phyloP scores from a whole-genome alignment of 305 asterid genomes.

The Ilex paraguariensis region DNA sequence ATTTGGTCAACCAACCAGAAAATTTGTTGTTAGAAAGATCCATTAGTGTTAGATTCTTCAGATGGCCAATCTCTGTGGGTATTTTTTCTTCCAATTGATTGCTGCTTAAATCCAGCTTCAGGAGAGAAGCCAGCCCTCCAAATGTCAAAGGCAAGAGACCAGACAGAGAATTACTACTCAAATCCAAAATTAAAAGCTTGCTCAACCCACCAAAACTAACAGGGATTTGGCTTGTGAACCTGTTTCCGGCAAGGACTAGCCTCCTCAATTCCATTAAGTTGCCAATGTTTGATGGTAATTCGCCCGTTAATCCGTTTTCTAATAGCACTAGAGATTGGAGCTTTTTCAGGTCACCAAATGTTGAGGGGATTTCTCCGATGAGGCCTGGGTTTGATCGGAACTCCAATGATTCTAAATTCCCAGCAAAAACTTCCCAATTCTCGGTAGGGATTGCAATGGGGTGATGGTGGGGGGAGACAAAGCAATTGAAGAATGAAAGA shows the following conservation, averaged over 20 bases:
- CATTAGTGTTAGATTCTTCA: constrained; percentile 57
- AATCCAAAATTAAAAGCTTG: constrained; percentile 62
- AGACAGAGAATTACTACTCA: constrained; percentile 57
- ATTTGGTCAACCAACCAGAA: constrained; percentile 47
- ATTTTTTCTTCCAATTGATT: constrained; percentile 48
- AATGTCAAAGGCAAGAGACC: constrained; percentile 48
- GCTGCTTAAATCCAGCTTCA: constrained; percentile 71
- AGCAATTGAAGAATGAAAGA: constrained; percentile 73
- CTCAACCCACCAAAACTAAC: constrained; percentile 38
- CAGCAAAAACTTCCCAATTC: constrained; percentile 48
- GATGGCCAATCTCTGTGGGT: constrained; percentile 37
- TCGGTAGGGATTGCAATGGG: constrained; percentile 40
- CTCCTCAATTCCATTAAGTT: constrained; percentile 43
- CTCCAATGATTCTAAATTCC: constrained; percentile 54
- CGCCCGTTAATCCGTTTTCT: constrained; percentile 58
- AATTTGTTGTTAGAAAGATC: constrained; percentile 67
- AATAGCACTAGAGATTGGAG: constrained; percentile 67
- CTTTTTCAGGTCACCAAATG: constrained; percentile 48
- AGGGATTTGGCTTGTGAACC: constrained; percentile 46
- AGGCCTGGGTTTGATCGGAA: constrained; percentile 70
- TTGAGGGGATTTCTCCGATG: constrained; percentile 46
- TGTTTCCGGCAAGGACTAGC: constrained; percentile 58
- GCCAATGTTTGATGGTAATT: constrained; percentile 56
- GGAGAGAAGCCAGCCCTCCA: constrained; percentile 46
- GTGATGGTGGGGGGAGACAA: constrained; percentile 24